phyloP scores from a whole-genome alignment of 2,329 filamentous ascomycete genomes.

The Pseudogymnoascus sp. region DNA sequence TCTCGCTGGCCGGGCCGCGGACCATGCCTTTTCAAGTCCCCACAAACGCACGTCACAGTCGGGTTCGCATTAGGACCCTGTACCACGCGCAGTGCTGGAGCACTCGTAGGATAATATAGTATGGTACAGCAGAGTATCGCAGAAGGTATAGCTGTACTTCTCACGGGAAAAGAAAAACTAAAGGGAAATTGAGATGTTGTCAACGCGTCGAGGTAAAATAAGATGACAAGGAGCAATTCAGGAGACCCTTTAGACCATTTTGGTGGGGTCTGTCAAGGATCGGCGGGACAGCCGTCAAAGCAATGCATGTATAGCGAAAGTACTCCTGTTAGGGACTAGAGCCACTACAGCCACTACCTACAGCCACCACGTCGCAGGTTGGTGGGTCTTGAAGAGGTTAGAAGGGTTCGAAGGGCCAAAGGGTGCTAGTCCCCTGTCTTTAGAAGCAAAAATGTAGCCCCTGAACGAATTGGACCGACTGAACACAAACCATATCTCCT shows the following conservation, averaged over 20 bases:
- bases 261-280: conserved; percentile 7
- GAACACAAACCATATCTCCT: not conserved
- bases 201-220: not conserved
- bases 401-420: not conserved
- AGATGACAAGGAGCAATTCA: conserved; percentile 11
- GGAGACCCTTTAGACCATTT: conserved; percentile 10
- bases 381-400: not conserved
- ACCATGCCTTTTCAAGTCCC: not conserved
- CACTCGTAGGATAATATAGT: not conserved
- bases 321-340: not conserved
- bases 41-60: conserved; percentile 3
- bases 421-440: not conserved
- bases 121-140: not conserved
- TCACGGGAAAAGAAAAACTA: not conserved
- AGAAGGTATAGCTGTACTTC: not conserved
- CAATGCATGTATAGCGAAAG: not conserved
- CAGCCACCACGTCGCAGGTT: conserved; percentile 6
- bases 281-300: conserved; percentile 2
- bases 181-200: not conserved
- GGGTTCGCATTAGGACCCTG: not conserved
- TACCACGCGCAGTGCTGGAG: not conserved
- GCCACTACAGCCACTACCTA: not conserved
- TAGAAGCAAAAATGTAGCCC: not conserved
- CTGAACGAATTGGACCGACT: not conserved
- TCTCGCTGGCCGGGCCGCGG: conserved; percentile 6